Conservation (phyloP, 2,329 filamentous ascomycete genomes). For the Aquanectria penicillioides region DNA sequence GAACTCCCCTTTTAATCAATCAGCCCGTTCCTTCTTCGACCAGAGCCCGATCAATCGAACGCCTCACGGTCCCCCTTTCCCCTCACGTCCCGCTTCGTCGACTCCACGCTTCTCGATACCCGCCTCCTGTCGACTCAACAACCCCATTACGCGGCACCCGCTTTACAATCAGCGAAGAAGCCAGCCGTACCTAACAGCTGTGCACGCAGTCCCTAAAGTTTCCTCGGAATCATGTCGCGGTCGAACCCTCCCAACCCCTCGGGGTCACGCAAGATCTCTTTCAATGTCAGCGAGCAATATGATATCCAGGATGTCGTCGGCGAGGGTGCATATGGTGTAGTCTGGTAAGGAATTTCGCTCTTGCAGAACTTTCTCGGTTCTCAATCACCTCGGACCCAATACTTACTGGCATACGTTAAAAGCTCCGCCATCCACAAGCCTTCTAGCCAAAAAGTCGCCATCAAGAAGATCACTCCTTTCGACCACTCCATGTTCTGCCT, state of each 20-base stretch:
- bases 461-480: conserved; percentile 99
- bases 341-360: conserved; percentile 75
- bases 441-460: conserved; percentile 96
- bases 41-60: conserved; percentile 38
- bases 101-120: conserved; percentile 19
- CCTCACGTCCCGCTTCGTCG: conserved; percentile 28
- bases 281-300: conserved; percentile 99
- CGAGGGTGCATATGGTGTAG: conserved; percentile 97
- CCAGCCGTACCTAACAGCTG: conserved; percentile 3
- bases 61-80: conserved; percentile 34
- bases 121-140: conserved; percentile 14
- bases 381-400: background rate
- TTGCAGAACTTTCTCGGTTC: no score
- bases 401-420: conserved; percentile 14
- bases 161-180: conserved; percentile 10
- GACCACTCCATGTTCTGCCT: conserved; percentile 99
- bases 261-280: conserved; percentile 92
- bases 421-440: conserved; percentile 98
- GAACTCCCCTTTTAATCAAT: conserved; percentile 29
- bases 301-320: conserved; percentile 99
- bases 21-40: conserved; percentile 33
- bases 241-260: conserved; percentile 65
- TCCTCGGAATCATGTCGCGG: conserved; percentile 58
- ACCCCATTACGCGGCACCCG: conserved; percentile 23
- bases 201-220: conserved; percentile 7